These are phyloP conservation scores for Sporobolomyces roseus DNA, from an alignment of 768 basidiomycete genomes.

Conservation along the genomic window DNA sequence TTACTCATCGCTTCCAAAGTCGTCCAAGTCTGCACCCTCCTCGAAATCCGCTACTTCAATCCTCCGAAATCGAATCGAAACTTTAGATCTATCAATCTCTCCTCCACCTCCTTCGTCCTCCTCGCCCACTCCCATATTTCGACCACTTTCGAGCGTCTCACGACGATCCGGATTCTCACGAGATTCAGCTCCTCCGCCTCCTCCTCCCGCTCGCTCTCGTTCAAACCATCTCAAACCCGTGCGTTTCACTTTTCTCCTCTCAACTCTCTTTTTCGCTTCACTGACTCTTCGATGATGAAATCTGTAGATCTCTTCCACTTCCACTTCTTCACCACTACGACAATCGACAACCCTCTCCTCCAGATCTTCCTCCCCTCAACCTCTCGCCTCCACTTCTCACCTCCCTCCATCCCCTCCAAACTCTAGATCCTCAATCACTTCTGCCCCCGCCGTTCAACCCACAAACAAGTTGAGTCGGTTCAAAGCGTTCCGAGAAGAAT, in stretches of 20 bases:
- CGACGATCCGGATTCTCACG: neutral
- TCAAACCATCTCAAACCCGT: too few species aligned
- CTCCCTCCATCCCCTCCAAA: too few species aligned
- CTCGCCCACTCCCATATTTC: neutral
- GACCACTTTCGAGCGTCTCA: neutral
- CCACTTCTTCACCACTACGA: neutral
- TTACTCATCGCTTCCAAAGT: neutral
- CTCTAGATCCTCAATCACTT: too few species aligned
- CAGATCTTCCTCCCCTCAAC: too few species aligned
- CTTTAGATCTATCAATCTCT: neutral
- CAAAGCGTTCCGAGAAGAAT: too few species aligned
- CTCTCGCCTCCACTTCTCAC: too few species aligned
- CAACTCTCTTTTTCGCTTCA: neutral
- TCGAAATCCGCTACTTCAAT: constrained; percentile 1
- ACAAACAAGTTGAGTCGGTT: too few species aligned
- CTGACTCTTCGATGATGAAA: too few species aligned
- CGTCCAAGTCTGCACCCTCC: neutral
- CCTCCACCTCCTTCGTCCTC: neutral
- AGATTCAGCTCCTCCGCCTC: constrained; percentile 2
- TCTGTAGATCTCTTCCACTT: too few species aligned
- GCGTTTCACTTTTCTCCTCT: neutral
- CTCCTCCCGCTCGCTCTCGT: too few species aligned
- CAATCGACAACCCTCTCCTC: neutral
- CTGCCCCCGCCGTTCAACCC: too few species aligned
- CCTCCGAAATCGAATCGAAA: neutral